These are phyloP conservation scores for Capsaspora owczarzaki DNA, from an alignment of 78 protist species.

Conservation along the genomic window DNA sequence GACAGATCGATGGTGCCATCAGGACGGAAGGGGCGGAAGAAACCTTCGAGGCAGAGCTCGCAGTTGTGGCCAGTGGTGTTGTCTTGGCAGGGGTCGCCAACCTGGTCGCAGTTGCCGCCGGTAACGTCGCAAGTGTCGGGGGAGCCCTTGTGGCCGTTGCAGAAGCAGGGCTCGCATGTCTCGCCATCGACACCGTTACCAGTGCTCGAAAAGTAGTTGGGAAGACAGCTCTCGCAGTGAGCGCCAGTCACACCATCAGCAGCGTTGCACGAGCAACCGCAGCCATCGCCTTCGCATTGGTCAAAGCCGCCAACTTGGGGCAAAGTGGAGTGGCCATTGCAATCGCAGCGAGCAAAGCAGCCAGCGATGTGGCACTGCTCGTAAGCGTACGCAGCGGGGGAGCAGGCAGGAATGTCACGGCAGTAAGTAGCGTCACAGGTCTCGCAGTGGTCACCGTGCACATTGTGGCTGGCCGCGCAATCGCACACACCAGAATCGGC, in stretches of 20 bases:
- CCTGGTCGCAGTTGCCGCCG: not conserved
- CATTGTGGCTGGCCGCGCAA: not conserved
- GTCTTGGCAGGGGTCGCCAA: not conserved
- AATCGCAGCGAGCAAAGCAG: not conserved
- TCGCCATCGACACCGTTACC: not conserved
- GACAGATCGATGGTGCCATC: not conserved
- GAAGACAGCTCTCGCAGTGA: not conserved
- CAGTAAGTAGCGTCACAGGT: not conserved
- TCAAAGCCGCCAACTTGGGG: not conserved
- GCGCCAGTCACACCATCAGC: not conserved
- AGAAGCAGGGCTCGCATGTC: not conserved
- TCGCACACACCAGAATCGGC: not conserved
- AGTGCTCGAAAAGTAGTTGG: not conserved
- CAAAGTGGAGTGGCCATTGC: not conserved
- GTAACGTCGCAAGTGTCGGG: not conserved
- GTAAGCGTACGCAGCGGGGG: not conserved
- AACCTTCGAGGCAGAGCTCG: not conserved
- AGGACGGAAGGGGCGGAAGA: not conserved
- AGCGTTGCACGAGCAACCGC: not conserved
- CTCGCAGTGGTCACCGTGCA: not conserved
- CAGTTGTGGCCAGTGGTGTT: not conserved
- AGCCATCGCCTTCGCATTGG: not conserved
- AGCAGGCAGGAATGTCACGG: not conserved
- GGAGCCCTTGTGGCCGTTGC: slow-evolving; percentile 1
- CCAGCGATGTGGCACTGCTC: not conserved